These are phyloP conservation scores for Xylaria polymorpha DNA, from an alignment of 2,329 filamentous ascomycete genomes.

Conservation along the genomic window DNA sequence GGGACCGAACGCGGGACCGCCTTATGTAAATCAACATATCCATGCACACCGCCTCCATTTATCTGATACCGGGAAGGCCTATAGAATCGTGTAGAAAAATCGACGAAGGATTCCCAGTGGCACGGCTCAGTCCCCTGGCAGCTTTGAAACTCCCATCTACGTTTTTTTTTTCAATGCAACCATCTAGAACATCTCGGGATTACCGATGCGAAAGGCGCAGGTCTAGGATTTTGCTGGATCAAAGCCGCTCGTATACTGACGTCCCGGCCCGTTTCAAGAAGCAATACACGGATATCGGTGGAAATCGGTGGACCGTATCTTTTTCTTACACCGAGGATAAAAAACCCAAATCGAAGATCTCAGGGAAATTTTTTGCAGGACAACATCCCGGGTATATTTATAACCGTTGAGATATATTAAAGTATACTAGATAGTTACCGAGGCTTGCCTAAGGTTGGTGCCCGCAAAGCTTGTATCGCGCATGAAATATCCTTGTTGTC, in stretches of 20 bases:
- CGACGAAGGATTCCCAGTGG: neutral
- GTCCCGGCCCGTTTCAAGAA: too few species aligned
- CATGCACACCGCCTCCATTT: neutral
- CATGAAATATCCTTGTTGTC: constrained; percentile 4
- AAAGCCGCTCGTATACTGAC: neutral
- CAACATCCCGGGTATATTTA: neutral
- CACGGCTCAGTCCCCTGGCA: constrained; percentile 1
- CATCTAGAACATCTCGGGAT: neutral
- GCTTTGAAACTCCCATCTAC: neutral
- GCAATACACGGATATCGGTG: neutral
- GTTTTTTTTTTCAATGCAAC: neutral
- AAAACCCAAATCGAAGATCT: neutral
- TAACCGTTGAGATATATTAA: neutral
- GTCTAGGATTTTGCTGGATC: neutral
- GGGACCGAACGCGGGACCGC: neutral
- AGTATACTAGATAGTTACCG: neutral
- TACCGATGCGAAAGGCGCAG: neutral
- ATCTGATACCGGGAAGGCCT: neutral
- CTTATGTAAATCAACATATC: neutral
- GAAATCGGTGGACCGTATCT: neutral
- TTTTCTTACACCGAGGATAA: neutral
- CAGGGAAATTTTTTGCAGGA: too few species aligned
- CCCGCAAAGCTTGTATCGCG: constrained; percentile 8
- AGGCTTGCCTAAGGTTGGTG: neutral
- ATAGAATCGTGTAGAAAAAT: neutral